Evolutionary conservation across 2,329 filamentous ascomycete species (phyloP).

Genomic region (Talaromyces pinophilus): DNA sequence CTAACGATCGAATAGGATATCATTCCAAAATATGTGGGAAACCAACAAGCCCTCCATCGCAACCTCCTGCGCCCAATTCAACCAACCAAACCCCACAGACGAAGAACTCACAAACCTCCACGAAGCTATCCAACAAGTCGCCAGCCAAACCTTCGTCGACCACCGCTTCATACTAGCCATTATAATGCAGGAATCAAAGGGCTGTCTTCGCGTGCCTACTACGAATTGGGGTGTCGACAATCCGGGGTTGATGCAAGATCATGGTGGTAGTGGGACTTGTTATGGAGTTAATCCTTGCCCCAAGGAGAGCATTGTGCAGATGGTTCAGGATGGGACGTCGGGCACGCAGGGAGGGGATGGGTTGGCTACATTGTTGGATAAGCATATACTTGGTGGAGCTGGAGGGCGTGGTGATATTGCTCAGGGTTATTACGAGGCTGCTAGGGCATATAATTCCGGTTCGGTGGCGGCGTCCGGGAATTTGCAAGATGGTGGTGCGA

Average conservation of each 20-base stretch:
- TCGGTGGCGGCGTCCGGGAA: constrained; percentile 30
- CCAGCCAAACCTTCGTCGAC: constrained; percentile 33
- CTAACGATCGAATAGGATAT: not conserved
- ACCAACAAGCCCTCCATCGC: constrained; percentile 11
- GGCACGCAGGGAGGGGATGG: not conserved
- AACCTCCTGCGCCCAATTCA: constrained; percentile 14
- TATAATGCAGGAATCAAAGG: constrained; percentile 44
- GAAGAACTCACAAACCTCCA: constrained; percentile 29
- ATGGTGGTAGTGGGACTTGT: constrained; percentile 13
- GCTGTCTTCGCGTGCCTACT: constrained; percentile 42
- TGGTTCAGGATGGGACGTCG: constrained; percentile 22
- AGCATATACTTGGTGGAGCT: not conserved
- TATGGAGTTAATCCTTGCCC: constrained; percentile 5
- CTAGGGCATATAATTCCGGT: constrained; percentile 40
- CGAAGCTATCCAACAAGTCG: constrained; percentile 35
- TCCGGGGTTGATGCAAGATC: constrained; percentile 38
- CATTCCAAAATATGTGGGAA: constrained; percentile 21
- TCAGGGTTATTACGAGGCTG: constrained; percentile 27
- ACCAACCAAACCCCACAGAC: constrained; percentile 23
- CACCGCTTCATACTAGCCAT: constrained; percentile 43
- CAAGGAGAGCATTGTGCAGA: constrained; percentile 29
- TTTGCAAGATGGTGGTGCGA: constrained; percentile 38
- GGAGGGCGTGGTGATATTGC: constrained; percentile 23
- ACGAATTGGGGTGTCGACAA: constrained; percentile 42
- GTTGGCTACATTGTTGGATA: not conserved